Evolutionary conservation across 305 asterid species (phyloP).

Genomic region (Plantago rigida): DNA sequence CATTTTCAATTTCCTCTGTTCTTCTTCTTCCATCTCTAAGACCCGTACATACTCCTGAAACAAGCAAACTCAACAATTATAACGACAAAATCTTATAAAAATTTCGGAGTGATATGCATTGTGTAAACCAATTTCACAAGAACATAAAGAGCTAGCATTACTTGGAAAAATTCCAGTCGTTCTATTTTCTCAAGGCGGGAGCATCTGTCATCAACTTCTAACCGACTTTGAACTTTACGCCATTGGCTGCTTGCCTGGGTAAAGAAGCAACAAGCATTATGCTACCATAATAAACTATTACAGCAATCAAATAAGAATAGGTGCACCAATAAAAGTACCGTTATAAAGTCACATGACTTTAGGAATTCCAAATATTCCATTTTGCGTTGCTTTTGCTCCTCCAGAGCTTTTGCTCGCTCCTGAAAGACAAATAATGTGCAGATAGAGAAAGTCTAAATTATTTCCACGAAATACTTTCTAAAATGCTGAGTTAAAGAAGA

Average conservation of each 20-base stretch:
- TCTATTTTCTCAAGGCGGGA: conserved; percentile 79
- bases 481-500: too few relatives aligned
- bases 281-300: conserved; percentile 7
- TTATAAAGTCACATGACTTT: conserved; percentile 81
- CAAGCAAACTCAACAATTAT: conserved; percentile 30
- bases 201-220: conserved; percentile 92
- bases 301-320: conserved; percentile 23
- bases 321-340: conserved; percentile 37
- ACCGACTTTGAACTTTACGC: conserved; percentile 86
- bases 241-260: conserved; percentile 89
- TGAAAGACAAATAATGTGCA: conserved; percentile 20
- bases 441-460: conserved; percentile 16
- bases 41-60: conserved; percentile 76
- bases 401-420: conserved; percentile 82
- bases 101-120: conserved; percentile 14
- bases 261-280: conserved; percentile 18
- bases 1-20: conserved; percentile 63
- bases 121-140: conserved; percentile 9
- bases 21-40: conserved; percentile 91
- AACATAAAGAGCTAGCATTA: conserved; percentile 22
- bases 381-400: conserved; percentile 62
- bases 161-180: conserved; percentile 92
- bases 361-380: conserved; percentile 65
- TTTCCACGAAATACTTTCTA: conserved; percentile 11
- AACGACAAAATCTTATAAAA: conserved; percentile 3